A percentile compares a stretch with the other conserved stretches of the same genome.
Evolutionary conservation across 2,329 filamentous ascomycete species (phyloP).

Genomic region (Alternaria novae-zelandiae): DNA sequence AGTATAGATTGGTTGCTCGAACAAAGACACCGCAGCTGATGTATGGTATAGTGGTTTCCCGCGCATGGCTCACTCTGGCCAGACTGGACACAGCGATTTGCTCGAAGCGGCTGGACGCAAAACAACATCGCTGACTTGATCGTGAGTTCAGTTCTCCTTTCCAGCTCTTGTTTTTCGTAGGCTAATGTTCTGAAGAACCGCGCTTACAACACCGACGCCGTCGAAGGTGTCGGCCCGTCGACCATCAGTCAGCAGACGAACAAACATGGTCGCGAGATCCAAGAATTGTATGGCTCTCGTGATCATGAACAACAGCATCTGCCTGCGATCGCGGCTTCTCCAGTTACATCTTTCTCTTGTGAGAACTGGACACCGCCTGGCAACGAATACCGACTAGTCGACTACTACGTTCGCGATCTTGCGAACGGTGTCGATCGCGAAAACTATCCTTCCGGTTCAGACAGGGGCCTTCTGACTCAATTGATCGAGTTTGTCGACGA

Average conservation of each 20-base stretch:
- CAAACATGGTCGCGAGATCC: neutral
- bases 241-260: neutral
- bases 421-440: neutral
- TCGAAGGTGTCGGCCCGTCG: neutral
- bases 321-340: accelerated
- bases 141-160: neutral
- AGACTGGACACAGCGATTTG: neutral
- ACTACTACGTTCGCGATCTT: neutral
- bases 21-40: neutral
- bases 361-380: neutral
- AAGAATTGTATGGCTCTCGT: too few relatives aligned
- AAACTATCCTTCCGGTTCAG: neutral
- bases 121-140: neutral
- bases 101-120: neutral
- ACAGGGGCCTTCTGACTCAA: neutral
- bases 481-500: neutral
- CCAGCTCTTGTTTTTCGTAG: neutral
- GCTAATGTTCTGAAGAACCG: neutral
- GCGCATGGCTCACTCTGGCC: neutral
- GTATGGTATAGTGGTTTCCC: neutral
- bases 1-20: neutral
- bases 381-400: neutral
- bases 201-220: neutral
- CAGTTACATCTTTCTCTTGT: neutral
- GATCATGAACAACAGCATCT: neutral